phyloP scores from a whole-genome alignment of 2,329 filamentous ascomycete genomes.

The Trichophyton equinum region DNA sequence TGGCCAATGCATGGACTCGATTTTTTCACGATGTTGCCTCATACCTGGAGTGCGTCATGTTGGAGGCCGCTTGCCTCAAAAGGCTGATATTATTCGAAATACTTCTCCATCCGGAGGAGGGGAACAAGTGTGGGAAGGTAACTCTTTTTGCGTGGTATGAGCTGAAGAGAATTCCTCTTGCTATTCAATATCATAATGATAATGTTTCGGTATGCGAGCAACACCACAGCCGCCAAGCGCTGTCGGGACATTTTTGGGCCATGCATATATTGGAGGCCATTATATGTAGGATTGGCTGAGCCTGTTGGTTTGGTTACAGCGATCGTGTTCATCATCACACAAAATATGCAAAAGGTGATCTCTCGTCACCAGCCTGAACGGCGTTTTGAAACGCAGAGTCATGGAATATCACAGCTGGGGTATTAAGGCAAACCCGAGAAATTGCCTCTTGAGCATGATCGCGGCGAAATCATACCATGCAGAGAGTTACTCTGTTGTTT shows the following conservation, averaged over 20 bases:
- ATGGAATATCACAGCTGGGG: neutral
- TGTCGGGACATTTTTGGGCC: neutral
- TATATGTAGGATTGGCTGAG: neutral
- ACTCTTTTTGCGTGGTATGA: neutral
- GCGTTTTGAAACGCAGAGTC: neutral
- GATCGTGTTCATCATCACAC: neutral
- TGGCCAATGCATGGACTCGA: neutral
- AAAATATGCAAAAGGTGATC: neutral
- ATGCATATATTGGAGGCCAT: neutral
- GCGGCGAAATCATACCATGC: neutral
- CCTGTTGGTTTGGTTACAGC: neutral
- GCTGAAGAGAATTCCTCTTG: neutral
- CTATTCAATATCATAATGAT: no score
- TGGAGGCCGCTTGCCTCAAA: no score
- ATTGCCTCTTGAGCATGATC: neutral
- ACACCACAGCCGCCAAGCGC: conserved; percentile 1
- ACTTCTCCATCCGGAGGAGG: neutral
- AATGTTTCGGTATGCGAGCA: neutral
- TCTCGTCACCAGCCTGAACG: neutral
- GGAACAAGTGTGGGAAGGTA: neutral
- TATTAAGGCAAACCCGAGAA: neutral
- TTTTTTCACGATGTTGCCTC: neutral
- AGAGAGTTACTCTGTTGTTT: neutral
- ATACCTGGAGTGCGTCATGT: neutral
- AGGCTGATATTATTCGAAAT: neutral